phyloP scores from a whole-genome alignment of 163 green algal genomes.

The Botryococcus braunii region DNA sequence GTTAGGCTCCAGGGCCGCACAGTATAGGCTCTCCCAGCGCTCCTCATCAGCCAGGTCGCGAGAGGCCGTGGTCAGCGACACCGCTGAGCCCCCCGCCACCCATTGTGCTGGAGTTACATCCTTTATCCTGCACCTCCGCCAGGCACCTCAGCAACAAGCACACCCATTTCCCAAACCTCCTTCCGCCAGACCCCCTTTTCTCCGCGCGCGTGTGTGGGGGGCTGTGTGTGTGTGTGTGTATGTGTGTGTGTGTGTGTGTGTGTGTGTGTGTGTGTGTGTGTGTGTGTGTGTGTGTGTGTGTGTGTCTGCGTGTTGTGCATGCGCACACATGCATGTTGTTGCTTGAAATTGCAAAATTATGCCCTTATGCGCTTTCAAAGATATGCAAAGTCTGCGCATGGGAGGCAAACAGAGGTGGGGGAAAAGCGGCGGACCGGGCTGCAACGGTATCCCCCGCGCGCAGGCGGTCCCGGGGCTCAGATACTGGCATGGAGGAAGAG shows the following conservation, averaged over 20 bases:
- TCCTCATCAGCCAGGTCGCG: slow-evolving; percentile 21
- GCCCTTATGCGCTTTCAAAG: too few relatives aligned
- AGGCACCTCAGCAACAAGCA: too few relatives aligned
- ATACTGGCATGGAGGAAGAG: slow-evolving; percentile 7
- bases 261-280: too few relatives aligned
- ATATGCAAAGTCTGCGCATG: too few relatives aligned
- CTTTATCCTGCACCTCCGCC: slow-evolving; percentile 20
- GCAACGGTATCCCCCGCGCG: slow-evolving; percentile 22
- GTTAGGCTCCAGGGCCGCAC: background rate
- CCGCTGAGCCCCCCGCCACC: too few relatives aligned
- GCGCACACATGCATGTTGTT: background rate
- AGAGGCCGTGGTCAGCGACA: slow-evolving; percentile 27
- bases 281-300: background rate
- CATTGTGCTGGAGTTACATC: slow-evolving; percentile 2
- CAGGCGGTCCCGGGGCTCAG: slow-evolving; percentile 24
- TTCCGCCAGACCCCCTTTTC: too few relatives aligned
- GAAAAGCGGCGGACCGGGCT: slow-evolving; percentile 16
- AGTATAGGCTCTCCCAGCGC: slow-evolving; percentile 35
- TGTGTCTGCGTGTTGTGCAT: too few relatives aligned
- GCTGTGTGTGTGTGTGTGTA: too few relatives aligned
- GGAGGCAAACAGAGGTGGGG: too few relatives aligned
- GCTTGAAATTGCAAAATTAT: background rate
- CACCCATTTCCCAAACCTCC: too few relatives aligned
- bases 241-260: too few relatives aligned
- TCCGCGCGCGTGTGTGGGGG: too few relatives aligned